These are phyloP conservation scores for Penstemon eatonii DNA, from an alignment of 257 asterid genomes.

Conservation along the genomic window DNA sequence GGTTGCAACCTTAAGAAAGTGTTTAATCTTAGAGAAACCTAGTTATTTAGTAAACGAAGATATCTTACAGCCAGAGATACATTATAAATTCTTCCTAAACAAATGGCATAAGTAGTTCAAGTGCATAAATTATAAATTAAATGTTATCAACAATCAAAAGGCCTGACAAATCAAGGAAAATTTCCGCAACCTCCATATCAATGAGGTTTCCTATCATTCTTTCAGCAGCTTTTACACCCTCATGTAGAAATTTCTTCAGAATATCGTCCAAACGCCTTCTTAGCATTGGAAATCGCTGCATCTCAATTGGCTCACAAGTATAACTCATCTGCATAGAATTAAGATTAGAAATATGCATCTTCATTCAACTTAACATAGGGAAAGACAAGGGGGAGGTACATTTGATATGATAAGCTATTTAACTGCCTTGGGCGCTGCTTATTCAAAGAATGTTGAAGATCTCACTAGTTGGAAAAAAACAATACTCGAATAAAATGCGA, in stretches of 20 bases:
- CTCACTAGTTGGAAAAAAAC: neutral
- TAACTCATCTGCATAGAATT: constrained; percentile 16
- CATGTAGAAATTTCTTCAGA: constrained; percentile 44
- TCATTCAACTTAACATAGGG: neutral
- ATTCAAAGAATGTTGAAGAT: neutral
- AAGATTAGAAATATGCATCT: neutral
- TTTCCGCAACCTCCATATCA: constrained; percentile 54
- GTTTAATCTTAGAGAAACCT: no score
- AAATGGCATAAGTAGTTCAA: neutral
- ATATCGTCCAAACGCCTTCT: constrained; percentile 60
- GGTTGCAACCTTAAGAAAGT: no score
- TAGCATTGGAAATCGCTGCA: constrained; percentile 59
- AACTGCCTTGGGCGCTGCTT: neutral
- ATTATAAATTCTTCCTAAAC: neutral
- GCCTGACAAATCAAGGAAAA: neutral
- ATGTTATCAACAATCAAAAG: neutral
- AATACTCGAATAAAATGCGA: neutral
- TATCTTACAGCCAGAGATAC: neutral
- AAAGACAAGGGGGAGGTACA: neutral
- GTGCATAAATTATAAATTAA: neutral
- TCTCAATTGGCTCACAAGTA: constrained; percentile 29
- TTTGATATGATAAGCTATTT: neutral
- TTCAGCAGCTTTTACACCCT: constrained; percentile 57
- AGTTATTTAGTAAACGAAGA: neutral
- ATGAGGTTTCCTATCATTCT: constrained; percentile 54